These are phyloP conservation scores for Firmiana major DNA, from an alignment of 345 rosid genomes.

Conservation along the genomic window DNA sequence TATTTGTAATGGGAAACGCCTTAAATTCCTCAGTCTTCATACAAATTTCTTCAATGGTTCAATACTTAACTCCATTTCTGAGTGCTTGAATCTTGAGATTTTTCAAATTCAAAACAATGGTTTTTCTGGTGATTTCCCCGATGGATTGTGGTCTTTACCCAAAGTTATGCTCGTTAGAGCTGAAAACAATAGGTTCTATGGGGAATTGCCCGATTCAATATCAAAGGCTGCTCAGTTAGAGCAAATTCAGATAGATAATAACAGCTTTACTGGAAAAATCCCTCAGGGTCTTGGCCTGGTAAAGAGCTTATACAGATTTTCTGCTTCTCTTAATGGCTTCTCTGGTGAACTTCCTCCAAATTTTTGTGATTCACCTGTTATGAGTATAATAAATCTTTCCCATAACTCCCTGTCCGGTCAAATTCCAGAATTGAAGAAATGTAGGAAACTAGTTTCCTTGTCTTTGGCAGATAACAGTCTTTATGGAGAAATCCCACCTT, in stretches of 20 bases:
- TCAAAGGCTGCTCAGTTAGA: slow-evolving; percentile 69
- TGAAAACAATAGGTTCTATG: slow-evolving; percentile 72
- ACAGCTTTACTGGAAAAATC: slow-evolving; percentile 61
- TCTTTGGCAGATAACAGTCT: slow-evolving; percentile 72
- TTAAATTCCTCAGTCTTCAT: slow-evolving; percentile 59
- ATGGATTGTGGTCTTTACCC: slow-evolving; percentile 60
- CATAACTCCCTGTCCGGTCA: slow-evolving; percentile 66
- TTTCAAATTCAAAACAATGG: slow-evolving; percentile 83
- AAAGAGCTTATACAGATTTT: slow-evolving; percentile 82
- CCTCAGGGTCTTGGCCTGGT: slow-evolving; percentile 72
- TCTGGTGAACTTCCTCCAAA: slow-evolving; percentile 66
- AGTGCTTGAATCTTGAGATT: slow-evolving; percentile 72
- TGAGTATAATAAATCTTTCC: slow-evolving; percentile 84
- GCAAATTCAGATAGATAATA: slow-evolving; percentile 90
- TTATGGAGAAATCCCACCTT: slow-evolving; percentile 57
- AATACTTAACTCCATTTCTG: slow-evolving; percentile 49
- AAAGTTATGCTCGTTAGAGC: slow-evolving; percentile 75
- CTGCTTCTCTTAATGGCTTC: slow-evolving; percentile 68
- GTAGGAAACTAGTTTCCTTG: slow-evolving; percentile 83
- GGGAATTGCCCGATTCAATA: slow-evolving; percentile 57
- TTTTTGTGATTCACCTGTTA: slow-evolving; percentile 84
- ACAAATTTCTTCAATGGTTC: slow-evolving; percentile 68
- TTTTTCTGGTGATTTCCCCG: slow-evolving; percentile 75
- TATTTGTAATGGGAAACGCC: slow-evolving; percentile 58
- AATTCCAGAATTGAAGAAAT: slow-evolving; percentile 74